Evolutionary conservation across 495 filamentous ascomycete genomes (phyloP).

Genomic region (Xylona heveae): DNA sequence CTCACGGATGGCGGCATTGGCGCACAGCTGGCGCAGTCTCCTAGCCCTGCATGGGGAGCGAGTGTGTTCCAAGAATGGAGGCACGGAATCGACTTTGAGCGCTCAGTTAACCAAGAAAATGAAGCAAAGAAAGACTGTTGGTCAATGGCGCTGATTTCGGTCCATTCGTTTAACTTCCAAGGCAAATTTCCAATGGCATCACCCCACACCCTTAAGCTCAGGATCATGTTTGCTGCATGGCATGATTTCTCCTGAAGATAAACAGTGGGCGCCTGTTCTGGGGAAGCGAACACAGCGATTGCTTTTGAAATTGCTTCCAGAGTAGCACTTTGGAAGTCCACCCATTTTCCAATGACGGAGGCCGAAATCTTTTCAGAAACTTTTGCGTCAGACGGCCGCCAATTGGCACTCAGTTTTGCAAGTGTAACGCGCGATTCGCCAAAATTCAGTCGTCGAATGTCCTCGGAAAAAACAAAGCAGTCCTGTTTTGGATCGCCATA

Average conservation of each 20-base stretch:
- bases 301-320: constrained; percentile 5
- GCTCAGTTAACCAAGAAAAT: constrained; percentile 18
- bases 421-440: constrained; percentile 29
- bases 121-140: constrained; percentile 14
- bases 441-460: constrained; percentile 25
- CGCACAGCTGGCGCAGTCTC: constrained; percentile 19
- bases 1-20: constrained; percentile 19
- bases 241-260: constrained; percentile 4
- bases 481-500: constrained; percentile 26
- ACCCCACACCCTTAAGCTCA: constrained; percentile 13
- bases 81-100: constrained; percentile 7
- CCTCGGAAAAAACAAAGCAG: constrained; percentile 39
- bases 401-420: constrained; percentile 15
- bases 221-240: constrained; percentile 10
- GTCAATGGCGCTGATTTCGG: constrained; percentile 11
- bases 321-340: constrained; percentile 6
- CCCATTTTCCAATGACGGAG: constrained; percentile 13
- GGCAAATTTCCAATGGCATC: constrained; percentile 1
- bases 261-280: not conserved
- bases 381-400: constrained; percentile 5
- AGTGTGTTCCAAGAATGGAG: constrained; percentile 1
- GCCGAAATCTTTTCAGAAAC: constrained; percentile 1
- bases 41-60: constrained; percentile 4
- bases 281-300: not conserved
- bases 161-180: constrained; percentile 14